phyloP scores from a whole-genome alignment of 2,329 filamentous ascomycete species.

The Delphinella strobiligena region DNA sequence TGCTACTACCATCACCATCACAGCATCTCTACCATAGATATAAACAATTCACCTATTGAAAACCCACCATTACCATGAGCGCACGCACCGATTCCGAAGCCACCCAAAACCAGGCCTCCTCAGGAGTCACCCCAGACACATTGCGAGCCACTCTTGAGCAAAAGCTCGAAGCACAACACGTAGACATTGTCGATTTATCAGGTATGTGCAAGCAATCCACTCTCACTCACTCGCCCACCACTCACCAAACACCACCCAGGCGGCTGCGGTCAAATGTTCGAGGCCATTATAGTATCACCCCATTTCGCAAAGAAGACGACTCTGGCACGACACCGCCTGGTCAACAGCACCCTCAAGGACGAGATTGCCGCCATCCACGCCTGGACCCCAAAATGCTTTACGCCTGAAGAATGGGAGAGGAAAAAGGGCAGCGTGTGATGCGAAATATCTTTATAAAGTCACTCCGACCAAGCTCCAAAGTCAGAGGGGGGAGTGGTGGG shows the following conservation, averaged over 20 bases:
- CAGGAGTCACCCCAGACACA: conserved; percentile 58
- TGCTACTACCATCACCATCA: no score
- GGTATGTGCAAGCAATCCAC: conserved; percentile 42
- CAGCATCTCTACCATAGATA: no score
- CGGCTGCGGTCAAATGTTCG: conserved; percentile 59
- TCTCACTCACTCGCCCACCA: no score
- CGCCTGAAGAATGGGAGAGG: conserved; percentile 76
- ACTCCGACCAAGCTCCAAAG: no score
- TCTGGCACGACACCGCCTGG: conserved; percentile 73
- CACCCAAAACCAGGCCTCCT: conserved; percentile 35
- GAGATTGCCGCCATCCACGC: conserved; percentile 89
- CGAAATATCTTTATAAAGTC: neutral
- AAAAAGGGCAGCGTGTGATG: conserved; percentile 31
- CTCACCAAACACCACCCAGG: no score
- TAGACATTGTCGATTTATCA: conserved; percentile 85
- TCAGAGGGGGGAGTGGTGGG: no score
- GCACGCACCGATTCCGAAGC: conserved; percentile 31
- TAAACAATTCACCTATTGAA: no score
- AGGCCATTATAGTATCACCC: conserved; percentile 52
- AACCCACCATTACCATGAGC: no score
- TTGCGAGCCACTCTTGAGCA: conserved; percentile 58
- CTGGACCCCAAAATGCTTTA: conserved; percentile 90
- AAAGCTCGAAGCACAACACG: conserved; percentile 61
- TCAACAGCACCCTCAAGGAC: conserved; percentile 70
- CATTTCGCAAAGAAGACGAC: conserved; percentile 46